These are phyloP conservation scores for Dichomitus squalens DNA, from an alignment of 1,284 basidiomycete species.

Conservation along the genomic window DNA sequence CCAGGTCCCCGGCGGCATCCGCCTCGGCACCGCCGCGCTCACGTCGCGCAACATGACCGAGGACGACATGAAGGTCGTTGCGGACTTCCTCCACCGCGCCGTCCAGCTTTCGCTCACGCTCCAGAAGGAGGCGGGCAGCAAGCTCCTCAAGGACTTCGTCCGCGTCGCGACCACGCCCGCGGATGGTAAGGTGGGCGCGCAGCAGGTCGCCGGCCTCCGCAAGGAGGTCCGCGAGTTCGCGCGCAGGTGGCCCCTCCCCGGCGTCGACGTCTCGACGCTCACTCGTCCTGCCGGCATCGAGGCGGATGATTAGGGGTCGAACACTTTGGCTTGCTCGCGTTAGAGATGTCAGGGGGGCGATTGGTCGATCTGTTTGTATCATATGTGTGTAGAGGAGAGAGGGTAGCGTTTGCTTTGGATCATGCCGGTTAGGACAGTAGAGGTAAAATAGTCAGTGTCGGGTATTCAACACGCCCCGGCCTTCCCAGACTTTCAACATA, in stretches of 20 bases:
- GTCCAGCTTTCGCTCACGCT: conserved; percentile 86
- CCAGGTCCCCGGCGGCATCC: conserved; percentile 96
- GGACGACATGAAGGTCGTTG: conserved; percentile 86
- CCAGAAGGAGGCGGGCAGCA: conserved; percentile 94
- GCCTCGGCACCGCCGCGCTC: conserved; percentile 92
- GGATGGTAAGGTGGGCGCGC: conserved; percentile 72
- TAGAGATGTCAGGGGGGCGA: neutral
- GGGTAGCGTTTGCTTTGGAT: neutral
- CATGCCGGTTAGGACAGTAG: conserved; percentile 4
- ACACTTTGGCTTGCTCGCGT: too few species aligned
- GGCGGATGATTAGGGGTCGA: conserved; percentile 44
- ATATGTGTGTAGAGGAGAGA: conserved; percentile 1
- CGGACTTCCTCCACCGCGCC: conserved; percentile 89
- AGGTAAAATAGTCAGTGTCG: conserved; percentile 26
- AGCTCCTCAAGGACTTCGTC: conserved; percentile 96
- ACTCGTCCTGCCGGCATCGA: conserved; percentile 68
- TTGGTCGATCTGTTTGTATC: conserved; percentile 6
- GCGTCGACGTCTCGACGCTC: conserved; percentile 73
- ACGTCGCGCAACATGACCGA: conserved; percentile 95
- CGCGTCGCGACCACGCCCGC: conserved; percentile 75
- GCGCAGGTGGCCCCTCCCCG: conserved; percentile 89
- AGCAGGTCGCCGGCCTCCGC: conserved; percentile 72
- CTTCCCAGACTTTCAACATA: conserved; percentile 31
- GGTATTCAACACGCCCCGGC: conserved; percentile 33
- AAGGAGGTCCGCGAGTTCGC: conserved; percentile 83